Percentiles rank a stretch among this genome's conserved stretches.
These are phyloP conservation scores for Tubosaeta sp. DNA, from an alignment of 768 basidiomycete species.

Conservation along the genomic window DNA sequence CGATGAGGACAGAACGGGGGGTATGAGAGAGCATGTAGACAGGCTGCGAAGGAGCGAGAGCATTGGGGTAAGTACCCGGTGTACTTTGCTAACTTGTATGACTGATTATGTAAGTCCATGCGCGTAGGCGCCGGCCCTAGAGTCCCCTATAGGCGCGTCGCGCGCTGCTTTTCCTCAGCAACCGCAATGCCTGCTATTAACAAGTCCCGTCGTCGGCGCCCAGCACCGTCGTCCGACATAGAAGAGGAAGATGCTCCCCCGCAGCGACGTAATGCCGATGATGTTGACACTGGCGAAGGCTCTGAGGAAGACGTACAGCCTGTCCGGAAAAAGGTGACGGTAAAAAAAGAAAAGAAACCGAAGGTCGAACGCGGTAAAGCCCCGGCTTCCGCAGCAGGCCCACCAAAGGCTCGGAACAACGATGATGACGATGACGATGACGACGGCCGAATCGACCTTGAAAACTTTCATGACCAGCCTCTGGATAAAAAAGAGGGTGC, in stretches of 20 bases:
- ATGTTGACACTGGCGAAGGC: conserved; percentile 33
- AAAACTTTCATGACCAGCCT: conserved; percentile 64
- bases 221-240: conserved; percentile 54
- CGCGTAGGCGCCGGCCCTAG: conserved; percentile 32
- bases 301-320: conserved; percentile 41
- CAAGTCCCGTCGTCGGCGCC: conserved; percentile 38
- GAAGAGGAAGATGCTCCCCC: conserved; percentile 50
- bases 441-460: conserved; percentile 48
- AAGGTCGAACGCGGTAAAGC: conserved; percentile 23
- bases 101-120: conserved; percentile 8
- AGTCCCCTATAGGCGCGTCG: conserved; percentile 22
- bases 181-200: conserved; percentile 31
- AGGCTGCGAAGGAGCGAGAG: conserved; percentile 24
- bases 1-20: conserved; percentile 8
- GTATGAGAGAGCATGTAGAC: conserved; percentile 14
- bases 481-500: conserved; percentile 47
- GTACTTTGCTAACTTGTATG: background rate
- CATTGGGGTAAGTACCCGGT: conserved; percentile 12
- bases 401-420: conserved; percentile 9
- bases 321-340: conserved; percentile 25
- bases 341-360: conserved; percentile 32
- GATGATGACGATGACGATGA: conserved; percentile 41
- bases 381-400: conserved; percentile 19
- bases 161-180: background rate
- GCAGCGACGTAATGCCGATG: conserved; percentile 35